Base-by-base conservation (phyloP, 2,329 filamentous ascomycete genomes). In the Didymella pomorum region DNA sequence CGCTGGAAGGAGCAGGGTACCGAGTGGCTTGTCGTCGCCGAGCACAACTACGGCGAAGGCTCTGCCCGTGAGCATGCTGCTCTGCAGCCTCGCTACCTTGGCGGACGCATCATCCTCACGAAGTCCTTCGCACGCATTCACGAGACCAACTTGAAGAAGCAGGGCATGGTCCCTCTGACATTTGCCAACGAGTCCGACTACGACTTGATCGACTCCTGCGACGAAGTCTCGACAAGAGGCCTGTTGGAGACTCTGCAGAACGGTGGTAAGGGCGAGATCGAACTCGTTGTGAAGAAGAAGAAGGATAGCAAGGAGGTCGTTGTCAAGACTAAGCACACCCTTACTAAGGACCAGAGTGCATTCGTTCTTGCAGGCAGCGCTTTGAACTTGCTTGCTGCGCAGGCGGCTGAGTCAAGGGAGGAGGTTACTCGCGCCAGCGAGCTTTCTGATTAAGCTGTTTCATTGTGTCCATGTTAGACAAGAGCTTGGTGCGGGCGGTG, bases 131-230 rank as follows among this genome's bases (percentile, higher is more conserved):
- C 93, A 0, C 88, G 93, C 52, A 97, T 97, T 75, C 93, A 97
- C 81, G 93, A 97, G 83, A 96, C 93, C 28, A 97, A 97, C 77
- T 81, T 97, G 66, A 97, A 97, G 87, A 97, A 97, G 82, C 95
- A 99, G 81, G 95, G 95, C 63, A 90, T 99, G 31, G 92, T 99
- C 43, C 95, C 95, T 2, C 83, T 99, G 70, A 97, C 92, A 0
- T 97, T 99, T 73, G 91, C 82, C 44, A 84, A 97, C 77, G 93
- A 96, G 79, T 84, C 86, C 20, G 95, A 98, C 78, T 98, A 97
- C 76, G 91, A 95, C 72, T 81, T 82, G 63, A 90, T 99, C 63
- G 82, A 86, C 51, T 93, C 93, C 0, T 91, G 93, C 64, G 95
- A 99, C 75, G 83, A 88, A 69, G 91, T 98, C 23, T 82, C 83